Base-by-base conservation (phyloP, 2,329 filamentous ascomycete species). In the Aschersonia sp. region DNA sequence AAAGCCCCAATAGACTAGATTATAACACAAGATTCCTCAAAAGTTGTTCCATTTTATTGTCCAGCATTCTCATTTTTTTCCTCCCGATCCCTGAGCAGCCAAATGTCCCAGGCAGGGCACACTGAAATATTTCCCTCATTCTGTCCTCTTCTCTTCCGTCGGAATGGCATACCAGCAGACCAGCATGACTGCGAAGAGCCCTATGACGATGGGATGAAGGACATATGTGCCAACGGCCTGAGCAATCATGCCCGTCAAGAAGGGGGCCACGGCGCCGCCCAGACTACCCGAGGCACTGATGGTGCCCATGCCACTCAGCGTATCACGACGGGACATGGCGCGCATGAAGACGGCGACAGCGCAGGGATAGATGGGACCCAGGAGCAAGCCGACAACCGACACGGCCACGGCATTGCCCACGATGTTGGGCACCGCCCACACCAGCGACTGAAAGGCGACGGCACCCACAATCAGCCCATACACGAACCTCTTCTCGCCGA, bases 341-440 rank as follows among this genome's bases (percentile, higher is more conserved):
- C 75, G 69, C 48, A 80, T 73, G 54, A 86, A 81, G 5, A 85
- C 70, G 1, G 76, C 74, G 3, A 77, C 73, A 0, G 81, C 77
- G 58, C 84, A 89, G 0, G 87, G 85, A 58, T 89, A 94, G 4
- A 94, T 73, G 0, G 87, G 86, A 0, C 88, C 87, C 0, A 94
- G 69, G 31, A 92, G 63, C 5, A 92, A 64, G 9, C 88, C 88
- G 20, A 92, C 73, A 30, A 92, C 65, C 62, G 78, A 68, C 3
- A 85, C 74, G 3, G 79, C 75, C 1, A 85, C 80, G 20, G 81
- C 78, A 53, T 84, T 74, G 10, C 80, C 80, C 32, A 85, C 67
- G n/a, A 89, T 68, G 58, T 87, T 86, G 1, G 85, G 85, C 30
- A 89, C 74, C 32, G 79, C 67, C 87, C 87, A 92, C 7, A 86